A percentile compares a stretch with the other conserved stretches of the same genome.
Conservation (phyloP, 1,284 basidiomycete species). For the Inonotus obliquus region DNA sequence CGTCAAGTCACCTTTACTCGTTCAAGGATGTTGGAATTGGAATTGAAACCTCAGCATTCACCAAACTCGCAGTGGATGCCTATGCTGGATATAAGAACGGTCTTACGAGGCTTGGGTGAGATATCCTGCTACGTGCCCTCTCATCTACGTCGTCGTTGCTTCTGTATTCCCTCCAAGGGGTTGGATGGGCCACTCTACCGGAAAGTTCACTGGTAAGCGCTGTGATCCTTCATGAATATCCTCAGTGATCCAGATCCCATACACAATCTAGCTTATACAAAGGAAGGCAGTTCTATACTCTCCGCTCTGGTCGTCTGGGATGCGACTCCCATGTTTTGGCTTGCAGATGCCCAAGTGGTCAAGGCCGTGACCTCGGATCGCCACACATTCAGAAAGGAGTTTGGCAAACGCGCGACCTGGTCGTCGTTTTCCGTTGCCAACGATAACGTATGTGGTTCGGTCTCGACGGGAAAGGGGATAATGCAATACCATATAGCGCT, state of each 20-base stretch:
- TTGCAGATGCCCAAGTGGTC: conserved; percentile 10
- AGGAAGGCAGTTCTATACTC: conserved; percentile 12
- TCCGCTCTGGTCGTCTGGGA: conserved; percentile 7
- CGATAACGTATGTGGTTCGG: not conserved
- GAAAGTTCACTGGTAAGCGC: conserved; percentile 8
- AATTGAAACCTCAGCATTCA: not conserved
- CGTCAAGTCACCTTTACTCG: not conserved
- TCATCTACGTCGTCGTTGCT: not conserved
- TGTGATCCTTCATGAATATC: not conserved
- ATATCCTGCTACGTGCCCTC: not conserved
- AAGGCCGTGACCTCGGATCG: conserved; percentile 11
- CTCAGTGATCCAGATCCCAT: no score
- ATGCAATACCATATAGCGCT: conserved; percentile 23
- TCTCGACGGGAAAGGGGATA: not conserved
- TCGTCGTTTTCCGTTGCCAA: not conserved
- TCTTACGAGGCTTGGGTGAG: conserved; percentile 2
- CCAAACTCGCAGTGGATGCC: not conserved
- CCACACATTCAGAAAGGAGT: conserved; percentile 15
- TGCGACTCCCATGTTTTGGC: conserved; percentile 12
- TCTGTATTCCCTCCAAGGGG: conserved; percentile 10
- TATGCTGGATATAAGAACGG: not conserved
- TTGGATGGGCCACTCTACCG: conserved; percentile 8
- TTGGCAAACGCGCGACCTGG: conserved; percentile 18
- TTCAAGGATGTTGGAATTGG: not conserved
- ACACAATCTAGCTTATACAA: conserved; percentile 2